phyloP scores from a whole-genome alignment of 2,329 filamentous ascomycete genomes.

The Verticillium klebahnii region DNA sequence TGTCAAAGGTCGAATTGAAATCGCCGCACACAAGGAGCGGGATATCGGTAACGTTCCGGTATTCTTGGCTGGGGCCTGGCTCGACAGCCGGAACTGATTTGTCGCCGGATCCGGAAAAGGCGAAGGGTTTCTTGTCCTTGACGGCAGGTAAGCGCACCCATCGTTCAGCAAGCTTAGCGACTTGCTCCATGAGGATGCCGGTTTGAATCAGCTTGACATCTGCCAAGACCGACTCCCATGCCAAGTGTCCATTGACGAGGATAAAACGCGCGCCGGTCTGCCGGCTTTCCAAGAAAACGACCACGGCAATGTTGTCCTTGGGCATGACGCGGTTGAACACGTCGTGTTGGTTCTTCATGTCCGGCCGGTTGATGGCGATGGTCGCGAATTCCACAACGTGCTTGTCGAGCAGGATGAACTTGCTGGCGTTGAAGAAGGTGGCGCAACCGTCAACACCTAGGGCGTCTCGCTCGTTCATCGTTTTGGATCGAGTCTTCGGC shows the following conservation, averaged over 20 bases:
- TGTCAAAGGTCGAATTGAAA: conserved; percentile 86
- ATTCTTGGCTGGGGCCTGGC: conserved; percentile 79
- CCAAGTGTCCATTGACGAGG: conserved; percentile 88
- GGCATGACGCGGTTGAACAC: conserved; percentile 99
- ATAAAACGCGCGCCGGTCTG: conserved; percentile 87
- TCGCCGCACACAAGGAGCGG: conserved; percentile 90
- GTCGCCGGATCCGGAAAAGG: conserved; percentile 28
- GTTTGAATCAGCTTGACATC: conserved; percentile 97
- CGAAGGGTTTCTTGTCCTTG: conserved; percentile 70
- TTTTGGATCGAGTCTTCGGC: conserved; percentile 84
- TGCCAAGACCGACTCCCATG: conserved; percentile 85
- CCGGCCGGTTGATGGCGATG: conserved; percentile 87
- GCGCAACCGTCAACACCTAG: conserved; percentile 93
- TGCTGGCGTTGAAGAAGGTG: conserved; percentile 93
- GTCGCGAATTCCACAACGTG: conserved; percentile 88
- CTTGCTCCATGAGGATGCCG: conserved; percentile 88
- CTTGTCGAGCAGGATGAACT: conserved; percentile 91
- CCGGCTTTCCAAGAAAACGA: conserved; percentile 89
- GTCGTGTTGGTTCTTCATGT: conserved; percentile 96
- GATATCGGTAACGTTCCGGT: conserved; percentile 80
- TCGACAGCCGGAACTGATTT: conserved; percentile 51
- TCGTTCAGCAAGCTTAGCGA: conserved; percentile 79
- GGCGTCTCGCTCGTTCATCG: conserved; percentile 86
- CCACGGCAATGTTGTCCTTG: conserved; percentile 91
- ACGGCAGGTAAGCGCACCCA: conserved; percentile 76